Conservation (phyloP, 805 yeast species). For the Candida ficus region DNA sequence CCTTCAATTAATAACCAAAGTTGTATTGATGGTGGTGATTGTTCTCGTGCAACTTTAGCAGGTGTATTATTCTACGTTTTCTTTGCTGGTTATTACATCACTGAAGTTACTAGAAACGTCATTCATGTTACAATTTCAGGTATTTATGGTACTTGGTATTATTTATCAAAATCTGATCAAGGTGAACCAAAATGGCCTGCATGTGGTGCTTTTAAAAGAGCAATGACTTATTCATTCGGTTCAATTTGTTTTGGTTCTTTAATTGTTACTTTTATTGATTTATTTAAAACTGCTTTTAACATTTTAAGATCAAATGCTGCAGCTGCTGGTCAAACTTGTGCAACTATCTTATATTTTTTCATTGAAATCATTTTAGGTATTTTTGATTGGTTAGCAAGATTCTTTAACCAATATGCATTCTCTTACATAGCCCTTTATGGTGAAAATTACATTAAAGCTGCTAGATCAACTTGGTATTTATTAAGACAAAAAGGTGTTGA, state of each 20-base stretch:
- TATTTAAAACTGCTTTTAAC: constrained; percentile 50
- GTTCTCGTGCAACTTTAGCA: constrained; percentile 56
- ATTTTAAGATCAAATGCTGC: constrained; percentile 48
- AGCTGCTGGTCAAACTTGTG: constrained; percentile 45
- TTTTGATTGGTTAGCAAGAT: constrained; percentile 73
- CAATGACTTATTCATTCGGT: constrained; percentile 83
- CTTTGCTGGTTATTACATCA: constrained; percentile 77
- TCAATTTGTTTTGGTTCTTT: constrained; percentile 83
- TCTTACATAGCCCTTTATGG: constrained; percentile 87
- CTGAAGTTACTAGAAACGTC: constrained; percentile 77
- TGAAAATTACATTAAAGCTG: constrained; percentile 64
- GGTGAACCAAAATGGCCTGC: constrained; percentile 81
- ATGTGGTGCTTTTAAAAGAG: constrained; percentile 71
- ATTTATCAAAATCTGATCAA: constrained; percentile 66
- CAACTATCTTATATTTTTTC: constrained; percentile 46
- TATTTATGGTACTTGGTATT: constrained; percentile 89
- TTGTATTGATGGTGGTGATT: constrained; percentile 49
- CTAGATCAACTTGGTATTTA: constrained; percentile 78
- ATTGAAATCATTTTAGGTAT: constrained; percentile 57
- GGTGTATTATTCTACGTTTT: constrained; percentile 70
- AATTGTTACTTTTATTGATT: constrained; percentile 66
- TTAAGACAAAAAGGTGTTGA: constrained; percentile 76
- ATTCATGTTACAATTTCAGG: constrained; percentile 82
- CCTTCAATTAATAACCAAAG: constrained; percentile 48
- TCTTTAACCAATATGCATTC: constrained; percentile 88